Percentiles rank a stretch among this genome's conserved stretches.
These are phyloP conservation scores for Calocybe indica DNA, from an alignment of 768 basidiomycete genomes.

Conservation along the genomic window DNA sequence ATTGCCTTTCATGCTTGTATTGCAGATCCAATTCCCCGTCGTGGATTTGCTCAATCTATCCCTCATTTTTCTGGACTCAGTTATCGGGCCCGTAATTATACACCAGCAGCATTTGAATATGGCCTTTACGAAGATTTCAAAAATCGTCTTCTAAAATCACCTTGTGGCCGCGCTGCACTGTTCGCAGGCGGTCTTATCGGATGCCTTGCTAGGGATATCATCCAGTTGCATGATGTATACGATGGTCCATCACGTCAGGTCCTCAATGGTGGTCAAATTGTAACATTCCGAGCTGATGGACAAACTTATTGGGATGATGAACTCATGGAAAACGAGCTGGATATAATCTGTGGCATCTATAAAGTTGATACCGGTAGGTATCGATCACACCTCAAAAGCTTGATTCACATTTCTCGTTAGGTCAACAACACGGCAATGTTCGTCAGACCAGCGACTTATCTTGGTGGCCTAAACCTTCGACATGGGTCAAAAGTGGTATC, in stretches of 20 bases:
- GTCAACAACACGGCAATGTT: background rate
- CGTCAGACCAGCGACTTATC: constrained; percentile 8
- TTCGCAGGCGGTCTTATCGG: constrained; percentile 17
- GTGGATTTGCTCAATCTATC: background rate
- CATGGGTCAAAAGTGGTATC: constrained; percentile 5
- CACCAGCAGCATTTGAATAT: constrained; percentile 4
- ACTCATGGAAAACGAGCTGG: constrained; percentile 13
- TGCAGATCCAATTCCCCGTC: constrained; percentile 5
- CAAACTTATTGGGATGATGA: constrained; percentile 18
- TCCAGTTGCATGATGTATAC: constrained; percentile 5
- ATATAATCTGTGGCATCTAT: constrained; percentile 17
- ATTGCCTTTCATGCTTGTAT: background rate
- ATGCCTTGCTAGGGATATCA: constrained; percentile 13
- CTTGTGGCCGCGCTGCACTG: constrained; percentile 18
- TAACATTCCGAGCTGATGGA: too few species aligned
- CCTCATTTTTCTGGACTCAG: constrained; percentile 8
- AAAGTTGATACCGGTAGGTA: constrained; percentile 12
- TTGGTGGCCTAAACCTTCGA: constrained; percentile 14
- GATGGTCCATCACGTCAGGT: constrained; percentile 13
- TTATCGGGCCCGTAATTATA: constrained; percentile 7
- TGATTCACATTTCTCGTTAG: too few species aligned
- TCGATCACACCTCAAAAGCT: background rate
- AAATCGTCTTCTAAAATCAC: constrained; percentile 1
- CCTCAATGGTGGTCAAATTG: background rate
- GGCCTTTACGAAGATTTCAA: background rate